These are phyloP conservation scores for Neolecta irregularis DNA, from an alignment of 1,139 yeast species.

Conservation along the genomic window DNA sequence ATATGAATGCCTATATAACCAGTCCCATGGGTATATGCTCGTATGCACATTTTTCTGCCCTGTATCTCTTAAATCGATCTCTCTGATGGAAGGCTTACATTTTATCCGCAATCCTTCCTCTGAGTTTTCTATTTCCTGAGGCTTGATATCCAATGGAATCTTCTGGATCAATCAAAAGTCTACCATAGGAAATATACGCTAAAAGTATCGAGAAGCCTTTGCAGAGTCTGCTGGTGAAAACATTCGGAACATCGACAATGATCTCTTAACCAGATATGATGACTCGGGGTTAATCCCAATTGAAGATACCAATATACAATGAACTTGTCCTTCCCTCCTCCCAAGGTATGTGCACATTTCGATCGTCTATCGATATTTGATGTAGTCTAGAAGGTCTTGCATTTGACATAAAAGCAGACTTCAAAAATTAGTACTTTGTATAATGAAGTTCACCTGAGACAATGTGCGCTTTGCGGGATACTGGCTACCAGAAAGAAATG, in stretches of 20 bases:
- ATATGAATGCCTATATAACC: slow-evolving; percentile 49
- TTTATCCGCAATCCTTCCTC: slow-evolving; percentile 14
- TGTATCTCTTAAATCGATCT: too few species aligned
- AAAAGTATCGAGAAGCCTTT: slow-evolving; percentile 47
- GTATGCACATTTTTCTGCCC: slow-evolving; percentile 36
- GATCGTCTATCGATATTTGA: slow-evolving; percentile 18
- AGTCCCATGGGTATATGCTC: slow-evolving; percentile 33
- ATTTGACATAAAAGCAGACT: too few species aligned
- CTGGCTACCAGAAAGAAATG: too few species aligned
- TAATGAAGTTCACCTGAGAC: too few species aligned
- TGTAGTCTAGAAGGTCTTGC: slow-evolving; percentile 13
- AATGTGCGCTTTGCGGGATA: too few species aligned
- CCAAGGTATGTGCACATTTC: slow-evolving; percentile 23
- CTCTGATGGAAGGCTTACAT: too few species aligned
- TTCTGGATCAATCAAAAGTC: too few species aligned
- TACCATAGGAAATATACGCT: too few species aligned
- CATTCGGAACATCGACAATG: slow-evolving; percentile 51
- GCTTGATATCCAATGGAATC: slow-evolving; percentile 36
- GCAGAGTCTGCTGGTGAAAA: slow-evolving; percentile 46
- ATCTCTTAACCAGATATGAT: slow-evolving; percentile 55
- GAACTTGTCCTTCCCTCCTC: slow-evolving; percentile 22
- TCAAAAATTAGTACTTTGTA: too few species aligned
- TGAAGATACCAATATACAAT: too few species aligned
- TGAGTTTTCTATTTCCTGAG: slow-evolving; percentile 20
- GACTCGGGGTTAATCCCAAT: too few species aligned